Conservation (phyloP, 768 basidiomycete genomes). For the Pleurotus ostreatus region DNA sequence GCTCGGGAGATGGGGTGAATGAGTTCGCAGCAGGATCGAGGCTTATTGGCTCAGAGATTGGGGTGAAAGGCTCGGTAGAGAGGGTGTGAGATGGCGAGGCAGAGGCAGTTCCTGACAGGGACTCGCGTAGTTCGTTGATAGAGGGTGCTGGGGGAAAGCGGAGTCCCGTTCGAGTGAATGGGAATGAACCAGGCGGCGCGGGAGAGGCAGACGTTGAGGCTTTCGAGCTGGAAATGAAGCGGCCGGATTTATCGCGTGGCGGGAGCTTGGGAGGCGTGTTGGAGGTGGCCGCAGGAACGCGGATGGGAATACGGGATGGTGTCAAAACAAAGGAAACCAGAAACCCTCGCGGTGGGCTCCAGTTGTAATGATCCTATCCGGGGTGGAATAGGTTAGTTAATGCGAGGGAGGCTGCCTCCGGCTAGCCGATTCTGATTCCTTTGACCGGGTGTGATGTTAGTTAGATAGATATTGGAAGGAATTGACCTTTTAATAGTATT, state of each 20-base stretch:
- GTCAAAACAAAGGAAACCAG: not conserved
- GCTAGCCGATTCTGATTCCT: too few relatives aligned
- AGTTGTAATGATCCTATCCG: not conserved
- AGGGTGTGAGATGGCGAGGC: not conserved
- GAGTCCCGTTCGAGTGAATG: not conserved
- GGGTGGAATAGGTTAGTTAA: too few relatives aligned
- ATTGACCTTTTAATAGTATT: too few relatives aligned
- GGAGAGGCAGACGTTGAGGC: not conserved
- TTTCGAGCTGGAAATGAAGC: not conserved
- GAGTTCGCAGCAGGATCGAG: not conserved
- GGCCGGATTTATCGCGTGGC: constrained; percentile 1
- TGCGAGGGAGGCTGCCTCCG: too few relatives aligned
- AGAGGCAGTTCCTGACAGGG: not conserved
- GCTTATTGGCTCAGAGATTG: not conserved
- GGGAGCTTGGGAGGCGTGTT: not conserved
- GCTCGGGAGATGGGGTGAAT: not conserved
- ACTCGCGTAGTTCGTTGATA: not conserved
- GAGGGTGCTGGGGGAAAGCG: not conserved
- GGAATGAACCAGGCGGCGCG: not conserved
- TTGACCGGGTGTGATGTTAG: too few relatives aligned
- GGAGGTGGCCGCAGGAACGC: not conserved
- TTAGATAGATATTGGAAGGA: too few relatives aligned
- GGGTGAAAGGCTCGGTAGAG: not conserved
- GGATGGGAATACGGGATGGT: not conserved
- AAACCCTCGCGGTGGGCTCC: constrained; percentile 6